phyloP scores from a whole-genome alignment of 768 basidiomycete species.

The Boletus pseudopeckii region DNA sequence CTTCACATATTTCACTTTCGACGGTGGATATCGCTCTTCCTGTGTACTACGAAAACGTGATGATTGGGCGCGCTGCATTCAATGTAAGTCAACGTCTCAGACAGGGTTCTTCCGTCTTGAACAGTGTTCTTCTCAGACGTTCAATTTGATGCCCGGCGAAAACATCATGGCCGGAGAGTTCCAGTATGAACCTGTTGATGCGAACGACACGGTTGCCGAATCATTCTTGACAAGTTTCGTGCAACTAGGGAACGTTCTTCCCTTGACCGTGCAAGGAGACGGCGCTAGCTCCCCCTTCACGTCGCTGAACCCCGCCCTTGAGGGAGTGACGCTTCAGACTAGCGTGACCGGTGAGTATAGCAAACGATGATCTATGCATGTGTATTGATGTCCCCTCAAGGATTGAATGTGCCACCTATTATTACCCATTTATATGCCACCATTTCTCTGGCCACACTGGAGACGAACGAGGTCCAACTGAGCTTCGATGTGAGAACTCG shows the following conservation, averaged over 20 bases:
- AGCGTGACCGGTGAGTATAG: slow-evolving; percentile 42
- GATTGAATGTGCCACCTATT: slow-evolving; percentile 51
- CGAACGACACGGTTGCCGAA: slow-evolving; percentile 64
- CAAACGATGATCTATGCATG: background rate
- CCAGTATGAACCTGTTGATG: slow-evolving; percentile 61
- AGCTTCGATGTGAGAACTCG: slow-evolving; percentile 51
- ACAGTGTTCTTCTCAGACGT: slow-evolving; percentile 36
- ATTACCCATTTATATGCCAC: slow-evolving; percentile 55
- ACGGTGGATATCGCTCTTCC: slow-evolving; percentile 58
- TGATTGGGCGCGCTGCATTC: slow-evolving; percentile 59
- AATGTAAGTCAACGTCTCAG: slow-evolving; percentile 37
- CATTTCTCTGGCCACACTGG: slow-evolving; percentile 48
- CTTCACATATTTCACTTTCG: slow-evolving; percentile 61
- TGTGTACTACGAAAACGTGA: slow-evolving; percentile 51
- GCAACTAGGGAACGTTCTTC: slow-evolving; percentile 45
- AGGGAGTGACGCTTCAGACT: slow-evolving; percentile 49
- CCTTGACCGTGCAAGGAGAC: slow-evolving; percentile 60
- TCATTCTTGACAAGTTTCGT: slow-evolving; percentile 60
- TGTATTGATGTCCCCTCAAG: slow-evolving; percentile 15
- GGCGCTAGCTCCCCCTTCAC: slow-evolving; percentile 55
- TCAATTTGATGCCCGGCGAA: slow-evolving; percentile 55
- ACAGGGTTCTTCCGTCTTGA: background rate
- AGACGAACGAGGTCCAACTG: slow-evolving; percentile 48
- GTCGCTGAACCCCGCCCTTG: slow-evolving; percentile 54
- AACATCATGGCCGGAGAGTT: slow-evolving; percentile 58